Evolutionary conservation across 2,329 filamentous ascomycete species (phyloP), one percentile per base, ranked within the genome.

Genomic region (Dactylellina drechsleri): DNA sequence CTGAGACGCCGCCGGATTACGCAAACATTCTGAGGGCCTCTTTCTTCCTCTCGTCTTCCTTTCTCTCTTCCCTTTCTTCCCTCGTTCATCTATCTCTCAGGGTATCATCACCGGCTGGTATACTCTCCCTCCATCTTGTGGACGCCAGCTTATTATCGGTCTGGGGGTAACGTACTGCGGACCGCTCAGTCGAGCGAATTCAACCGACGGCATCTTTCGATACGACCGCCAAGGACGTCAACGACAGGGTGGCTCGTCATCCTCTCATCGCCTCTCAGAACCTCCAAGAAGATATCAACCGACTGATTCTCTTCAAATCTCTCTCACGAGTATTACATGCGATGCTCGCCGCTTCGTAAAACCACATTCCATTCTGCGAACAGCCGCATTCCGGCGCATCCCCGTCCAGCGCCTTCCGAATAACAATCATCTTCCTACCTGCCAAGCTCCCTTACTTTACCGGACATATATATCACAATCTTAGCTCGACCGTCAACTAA

Each of bases 41-140:
- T 68, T 26, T 53, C 45, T 56, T 16, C 20, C 31, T 23, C 57
- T 53, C 41, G 15, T 8, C 5, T 31, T 16, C n/a, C 26, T 20
- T 16, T 13, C 18, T 28, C 47, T 20, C 7, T 43, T 13, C 45
- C 18, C 28, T 43, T 41, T 15, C 28, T 1, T 53, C 47, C 40
- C 52, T 53, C 15, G 20, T 16, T 18, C 16, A 26, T 23, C 45
- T 26, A 57, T 40, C 18, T 66, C 23, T 57, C 16, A 16, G 16
- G 36, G 5, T 58, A 58, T 54, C 49, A 56, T 68, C 47, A 47
- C 65, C 47, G 65, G 65, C 15, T 53, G 64, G 52, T 36, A 36
- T 36, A 36, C 31, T 36, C 31, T 36, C 31, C 6, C 31, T 36
- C 6, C 1, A 3, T 5, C 10, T 10, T 5, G 31, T 36, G 31